Percentiles rank a stretch among this genome's conserved stretches.
Conservation (phyloP, 129 eudicot genomes). For the Smallanthus sonchifolius region DNA sequence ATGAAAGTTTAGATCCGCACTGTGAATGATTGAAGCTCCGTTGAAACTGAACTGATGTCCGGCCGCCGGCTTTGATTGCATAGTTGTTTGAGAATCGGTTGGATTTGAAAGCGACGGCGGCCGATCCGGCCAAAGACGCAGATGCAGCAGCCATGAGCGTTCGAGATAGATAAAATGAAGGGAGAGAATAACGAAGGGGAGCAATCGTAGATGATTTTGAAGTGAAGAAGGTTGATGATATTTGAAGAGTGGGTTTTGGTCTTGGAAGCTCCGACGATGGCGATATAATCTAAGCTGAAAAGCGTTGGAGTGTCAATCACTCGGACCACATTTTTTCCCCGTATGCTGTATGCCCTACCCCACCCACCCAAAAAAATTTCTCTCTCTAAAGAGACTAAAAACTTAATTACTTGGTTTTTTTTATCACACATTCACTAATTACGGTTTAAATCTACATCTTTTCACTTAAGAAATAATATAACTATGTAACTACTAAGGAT, state of each 20-base stretch:
- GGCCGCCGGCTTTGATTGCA: slow-evolving; percentile 23
- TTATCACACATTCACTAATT: no score
- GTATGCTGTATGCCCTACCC: not conserved
- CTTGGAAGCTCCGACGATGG: slow-evolving; percentile 29
- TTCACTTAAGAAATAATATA: no score
- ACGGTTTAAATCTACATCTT: no score
- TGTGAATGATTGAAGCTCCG: slow-evolving; percentile 29
- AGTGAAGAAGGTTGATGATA: not conserved
- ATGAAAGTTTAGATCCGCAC: slow-evolving; percentile 39
- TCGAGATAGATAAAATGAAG: slow-evolving; percentile 13
- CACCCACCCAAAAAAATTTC: no score
- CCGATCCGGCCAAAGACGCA: slow-evolving; percentile 61
- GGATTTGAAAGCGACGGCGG: slow-evolving; percentile 45
- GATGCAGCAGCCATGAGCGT: slow-evolving; percentile 50
- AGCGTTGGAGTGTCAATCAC: slow-evolving; percentile 19
- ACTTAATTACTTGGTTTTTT: no score
- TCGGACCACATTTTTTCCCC: slow-evolving; percentile 17
- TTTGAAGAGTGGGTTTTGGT: not conserved
- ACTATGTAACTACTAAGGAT: no score
- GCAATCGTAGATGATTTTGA: not conserved
- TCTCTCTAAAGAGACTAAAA: not conserved
- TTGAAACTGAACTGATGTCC: slow-evolving; percentile 32
- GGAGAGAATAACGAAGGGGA: slow-evolving; percentile 22
- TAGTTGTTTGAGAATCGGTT: not conserved
- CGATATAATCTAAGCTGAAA: slow-evolving; percentile 21